A percentile compares a stretch with the other conserved stretches of the same genome.
These are phyloP conservation scores for Kwoniella bestiolae DNA, from an alignment of 768 basidiomycete genomes.

Conservation along the genomic window DNA sequence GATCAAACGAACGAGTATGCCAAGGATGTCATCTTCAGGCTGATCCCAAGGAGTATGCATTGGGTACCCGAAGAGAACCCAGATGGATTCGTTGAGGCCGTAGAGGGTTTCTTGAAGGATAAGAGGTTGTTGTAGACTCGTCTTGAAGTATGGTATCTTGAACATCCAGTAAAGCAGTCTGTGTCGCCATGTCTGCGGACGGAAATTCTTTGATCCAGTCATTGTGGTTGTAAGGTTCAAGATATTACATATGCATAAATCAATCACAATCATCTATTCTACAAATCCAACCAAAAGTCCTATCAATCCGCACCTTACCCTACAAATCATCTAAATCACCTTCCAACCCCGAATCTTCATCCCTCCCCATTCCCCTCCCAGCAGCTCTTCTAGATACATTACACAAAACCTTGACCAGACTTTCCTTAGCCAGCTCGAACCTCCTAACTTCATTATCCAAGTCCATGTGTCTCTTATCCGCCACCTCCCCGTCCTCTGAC, in stretches of 20 bases:
- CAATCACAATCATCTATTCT: not conserved
- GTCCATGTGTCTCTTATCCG: conserved; percentile 3
- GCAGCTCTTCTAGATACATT: conserved; percentile 39
- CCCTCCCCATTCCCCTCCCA: conserved; percentile 29
- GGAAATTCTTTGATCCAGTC: too few species aligned
- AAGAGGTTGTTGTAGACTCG: conserved; percentile 12
- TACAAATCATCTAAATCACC: conserved; percentile 40
- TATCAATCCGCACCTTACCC: not conserved
- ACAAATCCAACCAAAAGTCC: not conserved
- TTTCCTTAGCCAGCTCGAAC: conserved; percentile 41
- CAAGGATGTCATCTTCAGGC: conserved; percentile 26
- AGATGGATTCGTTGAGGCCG: conserved; percentile 26
- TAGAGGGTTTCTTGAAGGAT: conserved; percentile 19
- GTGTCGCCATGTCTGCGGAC: too few species aligned
- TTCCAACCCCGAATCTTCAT: conserved; percentile 48
- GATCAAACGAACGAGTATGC: conserved; percentile 28
- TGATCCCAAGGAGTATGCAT: conserved; percentile 30
- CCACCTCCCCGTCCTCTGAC: conserved; percentile 10
- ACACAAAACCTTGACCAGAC: conserved; percentile 41
- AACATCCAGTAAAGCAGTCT: too few species aligned
- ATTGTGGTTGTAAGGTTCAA: too few species aligned
- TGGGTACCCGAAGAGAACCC: conserved; percentile 48
- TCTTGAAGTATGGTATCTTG: too few species aligned
- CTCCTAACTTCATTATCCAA: conserved; percentile 25
- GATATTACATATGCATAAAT: not conserved